These are phyloP conservation scores for Salinomyces thailandicus DNA, from an alignment of 2,329 filamentous ascomycete species.

Conservation along the genomic window DNA sequence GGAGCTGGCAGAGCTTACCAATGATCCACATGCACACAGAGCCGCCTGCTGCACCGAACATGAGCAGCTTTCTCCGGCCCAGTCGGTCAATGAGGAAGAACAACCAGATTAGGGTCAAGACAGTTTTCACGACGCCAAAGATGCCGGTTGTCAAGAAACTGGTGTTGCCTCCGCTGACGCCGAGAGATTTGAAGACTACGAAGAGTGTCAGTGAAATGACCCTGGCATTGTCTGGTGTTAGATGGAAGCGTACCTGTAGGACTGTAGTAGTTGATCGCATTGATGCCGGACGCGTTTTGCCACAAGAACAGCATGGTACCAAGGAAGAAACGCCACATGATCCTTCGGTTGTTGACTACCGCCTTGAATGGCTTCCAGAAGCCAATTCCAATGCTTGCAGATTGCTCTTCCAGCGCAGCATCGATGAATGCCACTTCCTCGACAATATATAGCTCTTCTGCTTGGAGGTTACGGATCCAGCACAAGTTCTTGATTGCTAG, in stretches of 20 bases:
- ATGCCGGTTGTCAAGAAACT: slow-evolving; percentile 60
- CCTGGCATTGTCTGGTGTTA: too few relatives aligned
- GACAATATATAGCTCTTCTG: slow-evolving; percentile 54
- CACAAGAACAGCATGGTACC: slow-evolving; percentile 66
- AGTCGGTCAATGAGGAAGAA: slow-evolving; percentile 57
- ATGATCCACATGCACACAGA: slow-evolving; percentile 56
- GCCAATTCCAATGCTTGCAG: slow-evolving; percentile 52
- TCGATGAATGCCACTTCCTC: slow-evolving; percentile 66
- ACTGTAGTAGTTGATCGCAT: slow-evolving; percentile 67
- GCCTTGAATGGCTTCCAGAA: slow-evolving; percentile 64
- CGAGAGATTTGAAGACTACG: slow-evolving; percentile 53
- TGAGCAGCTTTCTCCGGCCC: slow-evolving; percentile 52
- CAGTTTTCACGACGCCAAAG: slow-evolving; percentile 66
- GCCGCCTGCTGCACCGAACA: slow-evolving; percentile 54
- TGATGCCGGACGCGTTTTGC: slow-evolving; percentile 69
- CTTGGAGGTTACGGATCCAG: slow-evolving; percentile 53
- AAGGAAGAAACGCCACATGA: slow-evolving; percentile 62
- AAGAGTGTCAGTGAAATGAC: neutral
- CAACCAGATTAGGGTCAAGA: slow-evolving; percentile 58
- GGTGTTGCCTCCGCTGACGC: slow-evolving; percentile 49
- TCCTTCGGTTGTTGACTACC: slow-evolving; percentile 44
- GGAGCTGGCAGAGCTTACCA: neutral
- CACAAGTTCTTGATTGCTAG: slow-evolving; percentile 37
- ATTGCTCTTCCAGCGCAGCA: slow-evolving; percentile 55
- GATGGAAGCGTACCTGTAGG: slow-evolving; percentile 37